Evolutionary conservation across 73 alveolate genomes (phyloP), one percentile per base, ranked within the genome.

Genomic region (Paraurostyla sp.): DNA sequence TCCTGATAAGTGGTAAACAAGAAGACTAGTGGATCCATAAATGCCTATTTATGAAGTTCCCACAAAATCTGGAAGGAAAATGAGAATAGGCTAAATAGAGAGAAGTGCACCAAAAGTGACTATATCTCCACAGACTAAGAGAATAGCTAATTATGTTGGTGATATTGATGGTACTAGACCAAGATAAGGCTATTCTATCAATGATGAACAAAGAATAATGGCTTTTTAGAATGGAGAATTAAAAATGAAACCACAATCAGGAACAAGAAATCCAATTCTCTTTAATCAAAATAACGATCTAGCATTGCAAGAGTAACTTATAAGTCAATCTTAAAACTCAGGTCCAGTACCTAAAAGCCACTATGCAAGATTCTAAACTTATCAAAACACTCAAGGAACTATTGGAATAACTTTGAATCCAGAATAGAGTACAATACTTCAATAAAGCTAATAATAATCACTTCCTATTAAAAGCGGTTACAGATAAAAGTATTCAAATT

Each of bases 1-100:
- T 43, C 84, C 84, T 23, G 84, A 83, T 0, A 83, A 83, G 35
- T 83, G 92, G 92, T n/a, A 46, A 3, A 23, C 78, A 7, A 59
- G 45, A 29, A 83, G 92, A 62, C 29, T 83, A 25, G 82, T 46
- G 0, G 76, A 83, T 54, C 92, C 92, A 18, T 45, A 63, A 0
- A 48, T 25, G 16, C 92, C 92, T 22, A 58, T 43, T 16, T 83
- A 83, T 63, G 92, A 40, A 2, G 32, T 83, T 23, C 60, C 84
- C 0, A 56, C 92, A 22, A 60, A 63, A 32, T 63, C 86, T 4
- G 82, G 92, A 15, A 83, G 92, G 65, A 3, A 22, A 27, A 63
- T 83, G 27, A 29, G 63, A 36, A 81, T 81, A 0, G 91, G 91
- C 7, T 23, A 36, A 58, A 81, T 81, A 15, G 91, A 81, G 40